Conservation (phyloP, 2,329 filamentous ascomycete species). For the Pseudogymnoascus sp. region DNA sequence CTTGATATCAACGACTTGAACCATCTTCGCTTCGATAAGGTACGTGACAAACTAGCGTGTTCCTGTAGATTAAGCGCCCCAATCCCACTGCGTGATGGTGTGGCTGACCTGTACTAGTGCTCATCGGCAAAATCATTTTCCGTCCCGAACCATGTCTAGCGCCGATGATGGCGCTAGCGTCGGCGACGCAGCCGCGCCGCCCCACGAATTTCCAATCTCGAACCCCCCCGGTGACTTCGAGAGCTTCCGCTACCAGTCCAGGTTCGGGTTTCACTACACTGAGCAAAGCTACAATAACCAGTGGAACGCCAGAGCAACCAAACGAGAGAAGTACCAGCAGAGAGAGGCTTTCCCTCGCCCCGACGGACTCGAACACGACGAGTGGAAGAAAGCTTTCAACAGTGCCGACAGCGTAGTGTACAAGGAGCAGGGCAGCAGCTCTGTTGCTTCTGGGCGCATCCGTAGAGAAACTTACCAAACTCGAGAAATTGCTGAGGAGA, state of each 20-base stretch:
- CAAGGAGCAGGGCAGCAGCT: conserved; percentile 23
- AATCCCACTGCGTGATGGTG: not conserved
- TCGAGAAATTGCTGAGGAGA: conserved; percentile 19
- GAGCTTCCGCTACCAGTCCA: not conserved
- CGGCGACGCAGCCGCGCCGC: not conserved
- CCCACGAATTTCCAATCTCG: not conserved
- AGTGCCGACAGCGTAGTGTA: conserved; percentile 27
- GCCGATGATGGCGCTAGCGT: not conserved
- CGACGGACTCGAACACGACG: conserved; percentile 22
- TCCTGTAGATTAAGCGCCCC: not conserved
- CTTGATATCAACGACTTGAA: not conserved
- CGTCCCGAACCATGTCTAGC: not conserved
- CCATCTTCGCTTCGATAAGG: not conserved
- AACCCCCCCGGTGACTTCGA: not conserved
- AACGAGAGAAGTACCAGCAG: conserved; percentile 26
- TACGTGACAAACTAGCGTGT: not conserved
- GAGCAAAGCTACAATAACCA: not conserved
- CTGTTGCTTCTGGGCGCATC: conserved; percentile 22
- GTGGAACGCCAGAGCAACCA: conserved; percentile 16
- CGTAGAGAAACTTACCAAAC: conserved; percentile 21
- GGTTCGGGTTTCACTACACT: not conserved
- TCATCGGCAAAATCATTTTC: not conserved
- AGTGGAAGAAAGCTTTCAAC: conserved; percentile 27
- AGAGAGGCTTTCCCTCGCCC: conserved; percentile 26
- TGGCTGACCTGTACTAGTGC: not conserved